Base-by-base conservation (phyloP, 371 early-diverging fungal genomes). In the Mucor racemosus region DNA sequence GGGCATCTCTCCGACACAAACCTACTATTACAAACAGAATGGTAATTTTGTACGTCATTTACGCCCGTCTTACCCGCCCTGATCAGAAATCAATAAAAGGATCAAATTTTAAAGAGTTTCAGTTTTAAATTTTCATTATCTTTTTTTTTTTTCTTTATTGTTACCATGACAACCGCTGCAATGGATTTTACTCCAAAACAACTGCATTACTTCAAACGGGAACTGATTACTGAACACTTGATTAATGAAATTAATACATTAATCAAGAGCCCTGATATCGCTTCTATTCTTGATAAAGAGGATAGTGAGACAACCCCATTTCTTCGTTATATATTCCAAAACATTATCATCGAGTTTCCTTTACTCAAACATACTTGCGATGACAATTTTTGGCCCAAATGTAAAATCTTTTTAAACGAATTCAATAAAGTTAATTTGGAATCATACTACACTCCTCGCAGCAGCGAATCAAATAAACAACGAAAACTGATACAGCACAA, bases 351-450 rank as follows among this genome's bases (percentile, higher is more conserved):
- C 34, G 73, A 76, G 36, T 82, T 82, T 48, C 83, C 83, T 11
- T 58, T 82, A 5, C 57, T 82, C 13, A 78, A 80, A 17, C 74
- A 75, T 19, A 69, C 69, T 0, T 55, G 70, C 34, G 71, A 74
- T 19, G 55, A 67, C 9, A 56, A 73, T 5, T 82, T 82, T 58
- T 82, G 83, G 83, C 50, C 61, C 13, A 80, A 80, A 39, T 74
- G 70, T 33, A 68, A 76, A 44, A 55, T 72, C 1, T 77, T 82
- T 26, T 50, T 82, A 35, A 62, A 68, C 44, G 80, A 82, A 19
- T 73, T 78, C 41, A 62, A 68, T 54, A 77, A 80, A 34, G 60
- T 71, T 6, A 71, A 72, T 39, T 54, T 77, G 6, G 66, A 66
- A 11, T 64, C 71, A 0, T 62, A 57, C 58, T 73, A 72, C 62